Evolutionary conservation across 495 filamentous ascomycete species (phyloP), one percentile per base, ranked within the genome.

Genomic region (Penicillium roqueforti): DNA sequence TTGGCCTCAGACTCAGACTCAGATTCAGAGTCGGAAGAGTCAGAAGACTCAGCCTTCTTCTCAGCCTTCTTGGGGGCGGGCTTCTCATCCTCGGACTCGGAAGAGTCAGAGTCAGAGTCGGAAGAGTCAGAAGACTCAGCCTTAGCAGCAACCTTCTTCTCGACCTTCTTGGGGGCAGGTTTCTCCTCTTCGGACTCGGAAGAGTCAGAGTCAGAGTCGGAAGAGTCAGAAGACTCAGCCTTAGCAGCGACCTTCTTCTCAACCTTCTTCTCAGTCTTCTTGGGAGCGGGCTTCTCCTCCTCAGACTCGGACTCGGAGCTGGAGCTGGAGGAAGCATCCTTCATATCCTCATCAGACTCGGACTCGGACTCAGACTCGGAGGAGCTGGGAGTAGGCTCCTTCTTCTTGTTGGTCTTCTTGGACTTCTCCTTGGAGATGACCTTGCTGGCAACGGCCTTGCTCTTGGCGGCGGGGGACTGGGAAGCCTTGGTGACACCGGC

Each of bases 401-500:
- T 78, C 59, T 64, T 80, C 68, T 65, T 75, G 58, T 47, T 73
- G 66, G 60, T 76, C 47, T 38, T 62, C 53, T 56, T 56, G 26
- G 57, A 45, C 61, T 73, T 73, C 34, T 65, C 69, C 70, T 80
- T 78, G 46, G 67, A 43, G 40, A 68, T 73, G 18, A 73, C 58
- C 51, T 77, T 69, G 47, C 67, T 65, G 53, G 78, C 75, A 47
- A 78, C 61, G 56, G 72, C 64, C 67, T 79, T 79, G 74, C 72
- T 76, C 72, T 79, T 79, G 49, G 74, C 53, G 60, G 77, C 75
- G 32, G 75, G 70, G 37, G 73, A 71, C 68, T 75, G 66, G 54
- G 76, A 67, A 43, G 73, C 56, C 71, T 80, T 80, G 69, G 69
- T 70, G 52, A 80, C 70, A 47, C 70, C 76, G 58, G 73, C 67